A percentile compares a stretch with the other conserved stretches of the same genome.
Conservation (phyloP, 495 filamentous ascomycete genomes). For the Penicillium silybi region DNA sequence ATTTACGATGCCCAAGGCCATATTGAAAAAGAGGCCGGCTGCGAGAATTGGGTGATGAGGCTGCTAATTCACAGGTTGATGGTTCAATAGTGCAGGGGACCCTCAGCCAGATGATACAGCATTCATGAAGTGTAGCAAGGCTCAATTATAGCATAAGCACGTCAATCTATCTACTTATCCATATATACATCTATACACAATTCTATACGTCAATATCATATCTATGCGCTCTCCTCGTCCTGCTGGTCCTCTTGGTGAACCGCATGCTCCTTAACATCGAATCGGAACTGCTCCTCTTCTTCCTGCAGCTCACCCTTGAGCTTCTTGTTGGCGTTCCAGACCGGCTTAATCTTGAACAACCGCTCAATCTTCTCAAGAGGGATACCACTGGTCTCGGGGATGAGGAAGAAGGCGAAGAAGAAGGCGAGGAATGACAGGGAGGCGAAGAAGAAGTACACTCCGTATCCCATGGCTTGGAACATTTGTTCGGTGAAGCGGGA, state of each 20-base stretch:
- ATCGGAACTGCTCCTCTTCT: conserved; percentile 50
- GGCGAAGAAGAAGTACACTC: conserved; percentile 78
- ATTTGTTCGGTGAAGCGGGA: conserved; percentile 71
- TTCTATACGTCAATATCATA: not conserved
- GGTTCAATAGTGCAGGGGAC: not conserved
- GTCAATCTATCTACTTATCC: not conserved
- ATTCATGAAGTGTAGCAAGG: not conserved
- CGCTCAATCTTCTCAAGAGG: conserved; percentile 50
- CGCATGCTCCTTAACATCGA: conserved; percentile 40
- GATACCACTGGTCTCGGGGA: conserved; percentile 64
- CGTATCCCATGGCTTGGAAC: conserved; percentile 66
- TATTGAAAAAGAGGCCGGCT: conserved; percentile 8
- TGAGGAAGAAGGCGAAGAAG: conserved; percentile 61
- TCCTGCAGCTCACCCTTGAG: conserved; percentile 48
- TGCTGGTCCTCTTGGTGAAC: conserved; percentile 13
- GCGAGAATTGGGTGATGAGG: conserved; percentile 18
- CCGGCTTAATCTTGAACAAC: conserved; percentile 55
- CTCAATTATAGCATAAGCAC: not conserved
- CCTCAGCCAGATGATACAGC: not conserved
- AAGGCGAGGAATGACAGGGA: conserved; percentile 64
- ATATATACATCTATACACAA: not conserved
- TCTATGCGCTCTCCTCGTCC: not conserved
- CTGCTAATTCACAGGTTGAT: conserved; percentile 9
- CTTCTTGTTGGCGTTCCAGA: conserved; percentile 49
- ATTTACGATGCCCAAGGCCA: conserved; percentile 2